Percentiles rank a stretch among this genome's conserved stretches.
Evolutionary conservation across 1,284 basidiomycete species (phyloP).

Genomic region (Puccinia triticina): DNA sequence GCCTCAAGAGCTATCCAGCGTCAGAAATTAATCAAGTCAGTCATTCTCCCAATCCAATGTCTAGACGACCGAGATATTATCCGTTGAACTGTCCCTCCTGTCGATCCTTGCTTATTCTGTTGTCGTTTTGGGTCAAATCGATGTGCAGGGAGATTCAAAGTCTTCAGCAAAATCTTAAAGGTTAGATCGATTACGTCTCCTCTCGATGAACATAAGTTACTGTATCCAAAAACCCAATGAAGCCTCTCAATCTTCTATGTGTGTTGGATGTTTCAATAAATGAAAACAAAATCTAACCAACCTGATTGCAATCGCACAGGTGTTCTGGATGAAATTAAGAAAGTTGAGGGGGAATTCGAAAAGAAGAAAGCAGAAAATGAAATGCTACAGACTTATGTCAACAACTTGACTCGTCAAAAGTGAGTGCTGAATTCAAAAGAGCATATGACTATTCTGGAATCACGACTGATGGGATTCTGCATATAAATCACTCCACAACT

Average conservation of each 20-base stretch:
- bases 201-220: too few relatives aligned
- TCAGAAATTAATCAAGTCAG: conserved; percentile 22
- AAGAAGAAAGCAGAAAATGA: conserved; percentile 52
- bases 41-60: background rate
- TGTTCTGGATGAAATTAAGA: conserved; percentile 21
- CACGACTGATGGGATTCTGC: background rate
- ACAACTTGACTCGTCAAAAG: conserved; percentile 52
- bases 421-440: background rate
- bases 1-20: conserved; percentile 1
- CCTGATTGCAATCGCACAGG: background rate
- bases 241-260: background rate
- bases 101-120: background rate
- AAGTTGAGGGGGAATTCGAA: conserved; percentile 39
- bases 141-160: conserved; percentile 1
- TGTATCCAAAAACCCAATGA: too few relatives aligned
- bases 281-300: background rate
- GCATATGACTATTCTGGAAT: background rate
- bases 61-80: too few relatives aligned
- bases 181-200: conserved; percentile 13
- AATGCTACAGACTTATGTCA: conserved; percentile 49
- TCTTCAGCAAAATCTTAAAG: conserved; percentile 34
- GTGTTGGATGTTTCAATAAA: background rate
- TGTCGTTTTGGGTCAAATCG: background rate
- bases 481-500: background rate
- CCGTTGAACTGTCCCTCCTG: background rate